Base-by-base conservation (phyloP, 306 rosid species). In the Pyrus pyrifolia region DNA sequence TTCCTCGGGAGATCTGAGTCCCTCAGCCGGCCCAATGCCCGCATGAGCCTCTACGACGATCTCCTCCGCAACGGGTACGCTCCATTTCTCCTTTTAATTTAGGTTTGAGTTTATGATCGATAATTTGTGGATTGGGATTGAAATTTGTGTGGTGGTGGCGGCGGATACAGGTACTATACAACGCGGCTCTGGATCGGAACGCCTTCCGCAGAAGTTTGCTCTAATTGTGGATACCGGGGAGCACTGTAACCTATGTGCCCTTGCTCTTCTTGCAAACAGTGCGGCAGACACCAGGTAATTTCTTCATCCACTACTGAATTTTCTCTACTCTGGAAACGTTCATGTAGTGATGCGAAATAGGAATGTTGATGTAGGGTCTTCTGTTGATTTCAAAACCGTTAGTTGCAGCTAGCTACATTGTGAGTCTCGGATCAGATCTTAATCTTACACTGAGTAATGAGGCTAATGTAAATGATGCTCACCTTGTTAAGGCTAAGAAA, bases 231-330 rank as follows among this genome's bases (percentile, higher is more conserved):
- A 95, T 74, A 90, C 99, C 8, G 99, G 99, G 99, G 53, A 95
- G 99, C 84, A 88, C 97, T 49, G 97, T 95, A 35, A 95, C 99
- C 38, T 95, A 95, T 67, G 99, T 95, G 22, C 99, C 99, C 99
- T 11, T 95, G 99, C 76, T 83, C 96, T 9, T 83, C 86, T 66
- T 95, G 99, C 73, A 85, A 88, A 78, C 90, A 84, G 19, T 95
- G 97, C 80, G 99, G 99, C 22, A 86, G 67, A 57, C 99, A 84
- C 61, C 85, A 87, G 90, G 90, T 87, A 17, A 35, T 8, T 64
- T 64, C 23, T 31, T 38, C 44, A 31, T 64, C 67, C 8, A 64
- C 22, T 11, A 18, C n/a, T 31, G 21, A 38, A 30, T 64, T 4
- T 19, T 2, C 35, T 58, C 11, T 4, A 22, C 22, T n/a, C 13